A percentile compares a stretch with the other conserved stretches of the same genome.
These are phyloP conservation scores for Aspergillus nomiae DNA, from an alignment of 2,329 filamentous ascomycete genomes.

Conservation along the genomic window DNA sequence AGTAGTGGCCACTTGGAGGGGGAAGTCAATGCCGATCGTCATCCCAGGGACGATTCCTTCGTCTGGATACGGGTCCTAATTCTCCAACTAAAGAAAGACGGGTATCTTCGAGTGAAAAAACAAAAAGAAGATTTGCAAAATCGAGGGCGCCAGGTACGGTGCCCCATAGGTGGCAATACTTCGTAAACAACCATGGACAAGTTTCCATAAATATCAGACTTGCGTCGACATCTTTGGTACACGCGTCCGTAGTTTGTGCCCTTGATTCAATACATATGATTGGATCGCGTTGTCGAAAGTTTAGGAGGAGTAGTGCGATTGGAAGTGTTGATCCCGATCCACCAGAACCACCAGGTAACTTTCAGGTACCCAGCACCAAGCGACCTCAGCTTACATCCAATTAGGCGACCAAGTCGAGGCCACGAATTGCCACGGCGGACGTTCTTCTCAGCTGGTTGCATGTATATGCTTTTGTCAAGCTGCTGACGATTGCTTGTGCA, in stretches of 20 bases:
- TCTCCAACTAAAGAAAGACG: not conserved
- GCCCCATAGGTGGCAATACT: slow-evolving; percentile 1
- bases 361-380: not conserved
- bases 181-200: not conserved
- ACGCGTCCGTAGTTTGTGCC: not conserved
- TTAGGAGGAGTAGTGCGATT: slow-evolving; percentile 3
- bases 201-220: slow-evolving; percentile 5
- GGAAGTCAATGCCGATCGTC: slow-evolving; percentile 5
- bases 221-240: not conserved
- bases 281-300: not conserved
- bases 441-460: not conserved
- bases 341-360: not conserved
- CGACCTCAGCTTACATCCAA: not conserved
- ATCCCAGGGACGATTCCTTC: not conserved
- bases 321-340: slow-evolving; percentile 1
- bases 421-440: slow-evolving; percentile 8
- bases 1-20: slow-evolving; percentile 5
- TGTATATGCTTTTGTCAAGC: not conserved
- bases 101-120: not conserved
- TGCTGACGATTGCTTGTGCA: not conserved
- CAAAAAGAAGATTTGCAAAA: not conserved
- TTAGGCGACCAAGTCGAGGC: not conserved
- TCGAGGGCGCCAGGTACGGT: not conserved
- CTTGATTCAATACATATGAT: not conserved
- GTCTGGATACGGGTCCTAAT: slow-evolving; percentile 5